Conservation (phyloP, 2,329 filamentous ascomycete genomes). For the Aspergillus sp. region DNA sequence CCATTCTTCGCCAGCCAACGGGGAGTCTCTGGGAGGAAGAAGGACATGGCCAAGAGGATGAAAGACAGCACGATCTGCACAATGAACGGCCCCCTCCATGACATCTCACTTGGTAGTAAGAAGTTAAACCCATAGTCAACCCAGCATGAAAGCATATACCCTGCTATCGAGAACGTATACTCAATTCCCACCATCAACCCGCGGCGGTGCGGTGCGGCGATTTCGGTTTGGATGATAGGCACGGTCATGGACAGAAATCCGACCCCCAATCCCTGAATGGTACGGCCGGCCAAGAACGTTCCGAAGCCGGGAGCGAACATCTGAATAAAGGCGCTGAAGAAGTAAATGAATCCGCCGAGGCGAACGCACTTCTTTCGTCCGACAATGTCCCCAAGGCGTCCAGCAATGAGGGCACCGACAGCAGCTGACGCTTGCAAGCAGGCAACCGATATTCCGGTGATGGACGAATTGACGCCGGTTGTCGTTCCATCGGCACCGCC, state of each 20-base stretch:
- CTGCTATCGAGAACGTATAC: slow-evolving; percentile 38
- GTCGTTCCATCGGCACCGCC: slow-evolving; percentile 37
- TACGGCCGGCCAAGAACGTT: slow-evolving; percentile 34
- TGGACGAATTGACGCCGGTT: slow-evolving; percentile 32
- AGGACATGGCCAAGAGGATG: slow-evolving; percentile 35
- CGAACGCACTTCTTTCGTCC: slow-evolving; percentile 39
- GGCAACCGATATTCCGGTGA: slow-evolving; percentile 39
- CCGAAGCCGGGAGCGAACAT: slow-evolving; percentile 36
- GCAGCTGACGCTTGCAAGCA: slow-evolving; percentile 39
- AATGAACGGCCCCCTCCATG: slow-evolving; percentile 32
- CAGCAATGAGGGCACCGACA: slow-evolving; percentile 34
- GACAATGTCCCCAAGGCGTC: slow-evolving; percentile 37
- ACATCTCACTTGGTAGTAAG: slow-evolving; percentile 32
- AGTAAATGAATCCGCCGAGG: slow-evolving; percentile 38
- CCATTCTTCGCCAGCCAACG: slow-evolving; percentile 45
- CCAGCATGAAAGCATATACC: slow-evolving; percentile 43
- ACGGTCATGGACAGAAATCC: slow-evolving; percentile 38
- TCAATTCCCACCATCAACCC: slow-evolving; percentile 43
- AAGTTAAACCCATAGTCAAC: slow-evolving; percentile 42
- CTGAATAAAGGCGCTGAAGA: slow-evolving; percentile 39
- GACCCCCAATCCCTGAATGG: slow-evolving; percentile 37
- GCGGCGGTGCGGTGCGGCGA: slow-evolving; percentile 36
- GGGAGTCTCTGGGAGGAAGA: slow-evolving; percentile 40
- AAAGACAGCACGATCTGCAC: slow-evolving; percentile 35
- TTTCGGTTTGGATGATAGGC: slow-evolving; percentile 40